Evolutionary conservation across 768 basidiomycete genomes (phyloP).

Genomic region (Leccinum aurantiacum): DNA sequence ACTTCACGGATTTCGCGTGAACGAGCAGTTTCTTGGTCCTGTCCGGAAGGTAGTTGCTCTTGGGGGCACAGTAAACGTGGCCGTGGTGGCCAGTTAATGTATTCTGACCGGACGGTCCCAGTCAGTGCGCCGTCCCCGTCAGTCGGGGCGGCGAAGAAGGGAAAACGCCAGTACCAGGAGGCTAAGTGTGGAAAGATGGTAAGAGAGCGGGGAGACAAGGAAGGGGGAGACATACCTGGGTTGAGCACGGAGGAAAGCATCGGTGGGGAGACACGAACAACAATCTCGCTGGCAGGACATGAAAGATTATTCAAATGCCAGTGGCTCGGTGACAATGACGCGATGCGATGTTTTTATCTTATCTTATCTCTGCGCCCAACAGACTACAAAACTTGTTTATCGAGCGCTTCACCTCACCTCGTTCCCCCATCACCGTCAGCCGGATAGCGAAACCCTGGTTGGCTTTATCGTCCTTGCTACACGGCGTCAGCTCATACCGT

Average conservation of each 20-base stretch:
- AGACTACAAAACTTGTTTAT: constrained; percentile 52
- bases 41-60: constrained; percentile 6
- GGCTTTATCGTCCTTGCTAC: constrained; percentile 26
- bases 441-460: constrained; percentile 41
- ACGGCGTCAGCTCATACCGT: constrained; percentile 64
- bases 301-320: constrained; percentile 8
- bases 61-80: constrained; percentile 12
- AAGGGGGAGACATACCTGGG: constrained; percentile 23
- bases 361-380: constrained; percentile 37
- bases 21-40: constrained; percentile 11
- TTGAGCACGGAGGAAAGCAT: constrained; percentile 36
- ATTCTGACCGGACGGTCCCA: constrained; percentile 22
- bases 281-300: constrained; percentile 2
- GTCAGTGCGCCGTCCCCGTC: constrained; percentile 44
- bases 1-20: constrained; percentile 41
- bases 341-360: constrained; percentile 7
- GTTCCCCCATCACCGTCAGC: constrained; percentile 90
- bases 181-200: constrained; percentile 36
- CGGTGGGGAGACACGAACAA: constrained; percentile 11
- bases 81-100: constrained; percentile 30
- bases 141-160: constrained; percentile 51
- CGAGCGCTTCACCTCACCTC: constrained; percentile 70
- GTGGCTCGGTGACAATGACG: constrained; percentile 3
- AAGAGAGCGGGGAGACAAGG: neutral
- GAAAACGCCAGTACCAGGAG: constrained; percentile 62